These are phyloP conservation scores for Fragaria ananassa DNA, from an alignment of 306 rosid genomes.

Conservation along the genomic window DNA sequence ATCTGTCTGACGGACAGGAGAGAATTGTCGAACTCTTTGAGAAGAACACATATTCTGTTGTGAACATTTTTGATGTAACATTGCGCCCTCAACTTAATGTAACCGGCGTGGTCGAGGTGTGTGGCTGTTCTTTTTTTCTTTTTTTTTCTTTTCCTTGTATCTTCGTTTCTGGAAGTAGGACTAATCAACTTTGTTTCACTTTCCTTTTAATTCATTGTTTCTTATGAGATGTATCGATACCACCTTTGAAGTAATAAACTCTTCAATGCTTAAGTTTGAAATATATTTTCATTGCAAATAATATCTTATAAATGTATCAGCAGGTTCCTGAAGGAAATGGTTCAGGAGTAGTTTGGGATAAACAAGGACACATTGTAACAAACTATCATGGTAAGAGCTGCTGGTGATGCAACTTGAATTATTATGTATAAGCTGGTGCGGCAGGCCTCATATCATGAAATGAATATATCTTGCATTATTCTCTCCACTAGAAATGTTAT, in stretches of 20 bases:
- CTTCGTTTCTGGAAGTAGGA: background rate
- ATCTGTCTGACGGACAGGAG: conserved; percentile 48
- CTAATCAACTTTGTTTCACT: background rate
- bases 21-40: conserved; percentile 84
- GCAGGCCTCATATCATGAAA: conserved; percentile 5
- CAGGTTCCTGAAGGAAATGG: conserved; percentile 99
- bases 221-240: too few species aligned
- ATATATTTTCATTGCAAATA: background rate
- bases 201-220: background rate
- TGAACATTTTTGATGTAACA: conserved; percentile 89
- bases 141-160: background rate
- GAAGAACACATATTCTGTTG: conserved; percentile 84
- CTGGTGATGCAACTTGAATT: conserved; percentile 1
- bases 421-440: conserved; percentile 15
- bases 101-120: conserved; percentile 92
- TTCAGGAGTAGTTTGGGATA: conserved; percentile 97
- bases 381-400: conserved; percentile 83
- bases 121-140: background rate
- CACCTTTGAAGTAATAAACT: background rate
- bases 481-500: background rate
- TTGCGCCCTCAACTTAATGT: conserved; percentile 90
- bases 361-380: conserved; percentile 87
- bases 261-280: background rate
- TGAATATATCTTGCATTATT: conserved; percentile 1
- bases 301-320: conserved; percentile 16